phyloP scores from a whole-genome alignment of 139 green algal species.

The Micractinium sp. region DNA sequence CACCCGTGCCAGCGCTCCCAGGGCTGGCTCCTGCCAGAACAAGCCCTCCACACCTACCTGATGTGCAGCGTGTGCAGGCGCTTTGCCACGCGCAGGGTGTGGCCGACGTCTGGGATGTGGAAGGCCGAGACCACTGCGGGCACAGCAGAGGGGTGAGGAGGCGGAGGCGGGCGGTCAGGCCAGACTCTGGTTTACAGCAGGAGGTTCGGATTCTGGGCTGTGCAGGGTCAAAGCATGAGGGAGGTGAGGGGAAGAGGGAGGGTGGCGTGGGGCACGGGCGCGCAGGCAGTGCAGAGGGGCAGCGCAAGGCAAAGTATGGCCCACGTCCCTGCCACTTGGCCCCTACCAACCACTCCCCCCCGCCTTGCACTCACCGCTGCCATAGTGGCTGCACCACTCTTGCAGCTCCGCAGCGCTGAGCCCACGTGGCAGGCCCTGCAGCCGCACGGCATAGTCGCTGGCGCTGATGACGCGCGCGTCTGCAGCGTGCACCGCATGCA shows the following conservation, averaged over 20 bases:
- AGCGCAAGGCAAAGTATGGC: too few relatives aligned
- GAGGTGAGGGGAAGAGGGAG: neutral
- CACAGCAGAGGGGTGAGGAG: neutral
- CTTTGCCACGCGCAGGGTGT: conserved; percentile 31
- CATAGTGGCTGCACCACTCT: conserved; percentile 60
- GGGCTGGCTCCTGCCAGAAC: too few relatives aligned
- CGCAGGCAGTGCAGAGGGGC: neutral
- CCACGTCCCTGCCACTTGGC: neutral
- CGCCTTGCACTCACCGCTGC: conserved; percentile 7
- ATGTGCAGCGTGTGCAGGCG: conserved; percentile 26
- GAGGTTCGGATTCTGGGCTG: too few relatives aligned
- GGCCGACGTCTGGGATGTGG: conserved; percentile 15
- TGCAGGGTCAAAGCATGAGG: neutral
- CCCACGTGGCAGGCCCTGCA: conserved; percentile 16
- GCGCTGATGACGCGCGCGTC: conserved; percentile 52
- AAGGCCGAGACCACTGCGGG: neutral
- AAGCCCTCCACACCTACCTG: neutral
- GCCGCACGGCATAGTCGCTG: conserved; percentile 56
- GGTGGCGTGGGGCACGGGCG: neutral
- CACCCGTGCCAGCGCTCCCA: too few relatives aligned
- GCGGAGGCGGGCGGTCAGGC: neutral
- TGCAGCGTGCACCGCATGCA: conserved; percentile 29
- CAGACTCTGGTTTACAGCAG: too few relatives aligned
- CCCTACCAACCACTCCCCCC: neutral
- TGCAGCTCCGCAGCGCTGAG: conserved; percentile 21